Evolutionary conservation across 169 alveolate genomes (phyloP).

Genomic region (Cryptosporidium sp.): DNA sequence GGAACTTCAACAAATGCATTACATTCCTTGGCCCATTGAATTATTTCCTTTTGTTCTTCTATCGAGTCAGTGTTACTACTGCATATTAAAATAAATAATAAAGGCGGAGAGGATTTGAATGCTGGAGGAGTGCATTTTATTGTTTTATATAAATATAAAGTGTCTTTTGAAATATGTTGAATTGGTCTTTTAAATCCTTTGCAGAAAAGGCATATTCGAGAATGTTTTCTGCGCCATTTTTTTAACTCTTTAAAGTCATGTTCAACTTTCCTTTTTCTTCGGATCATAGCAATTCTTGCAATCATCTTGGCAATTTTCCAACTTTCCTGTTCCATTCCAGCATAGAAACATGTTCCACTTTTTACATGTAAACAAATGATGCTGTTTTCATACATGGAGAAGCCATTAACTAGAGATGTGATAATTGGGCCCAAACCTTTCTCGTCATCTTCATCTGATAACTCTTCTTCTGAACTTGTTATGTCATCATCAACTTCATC

Average conservation of each 20-base stretch:
- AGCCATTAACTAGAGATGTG: conserved; percentile 83
- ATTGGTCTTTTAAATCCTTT: conserved; percentile 61
- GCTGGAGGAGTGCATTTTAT: conserved; percentile 80
- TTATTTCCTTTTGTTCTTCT: conserved; percentile 81
- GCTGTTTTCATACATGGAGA: conserved; percentile 81
- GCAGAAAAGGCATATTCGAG: conserved; percentile 82
- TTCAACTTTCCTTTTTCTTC: conserved; percentile 80
- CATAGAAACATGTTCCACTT: conserved; percentile 82
- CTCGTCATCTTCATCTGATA: conserved; percentile 62
- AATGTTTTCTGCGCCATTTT: conserved; percentile 82
- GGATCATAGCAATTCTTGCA: conserved; percentile 81
- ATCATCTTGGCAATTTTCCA: conserved; percentile 82
- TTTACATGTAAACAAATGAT: conserved; percentile 81
- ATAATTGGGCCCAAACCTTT: conserved; percentile 81
- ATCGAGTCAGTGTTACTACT: conserved; percentile 81
- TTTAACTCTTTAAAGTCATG: conserved; percentile 77
- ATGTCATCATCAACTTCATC: conserved; percentile 14
- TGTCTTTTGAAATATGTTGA: conserved; percentile 78
- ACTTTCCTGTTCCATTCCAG: conserved; percentile 84
- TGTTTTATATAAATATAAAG: conserved; percentile 77
- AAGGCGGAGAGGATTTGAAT: conserved; percentile 81
- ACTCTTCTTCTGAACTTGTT: conserved; percentile 53
- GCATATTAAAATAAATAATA: conserved; percentile 81
- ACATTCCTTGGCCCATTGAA: conserved; percentile 82
- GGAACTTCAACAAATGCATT: conserved; percentile 81